Base-by-base conservation (phyloP, 495 filamentous ascomycete genomes). In the Penicillium fimorum region DNA sequence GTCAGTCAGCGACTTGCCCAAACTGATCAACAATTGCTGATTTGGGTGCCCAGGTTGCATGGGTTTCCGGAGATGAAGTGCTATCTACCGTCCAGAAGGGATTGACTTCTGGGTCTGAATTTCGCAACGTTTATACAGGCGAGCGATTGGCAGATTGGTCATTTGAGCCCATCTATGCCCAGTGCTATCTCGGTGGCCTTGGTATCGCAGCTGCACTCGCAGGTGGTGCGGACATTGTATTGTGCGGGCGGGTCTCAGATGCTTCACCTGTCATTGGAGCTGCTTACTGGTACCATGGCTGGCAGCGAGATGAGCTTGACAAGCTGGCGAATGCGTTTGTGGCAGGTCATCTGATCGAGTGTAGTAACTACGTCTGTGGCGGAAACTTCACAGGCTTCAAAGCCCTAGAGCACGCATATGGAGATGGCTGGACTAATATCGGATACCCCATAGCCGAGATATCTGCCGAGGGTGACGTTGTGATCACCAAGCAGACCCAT, bases 401-500 rank as follows among this genome's bases (percentile, higher is more conserved):
- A 35, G 32, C 52, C 0, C 53, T 80, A 27, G 71, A 80, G 48
- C 57, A 66, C 56, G 13, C 48, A 13, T 44, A 63, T 9, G 59
- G 71, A 1, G 70, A 62, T 41, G 56, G 59, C 20, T 79, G 77
- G 70, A 52, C 73, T 3, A 74, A 85, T 58, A 75, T 83, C 50
- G 81, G 79, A 15, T 84, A 78, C 55, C 80, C 81, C 6, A 82
- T 85, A 45, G 84, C 80, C n/a, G 83, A 83, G 56, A 80, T 85
- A 52, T 73, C 68, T 20, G 50, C 62, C 1, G 71, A 75, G 45
- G 83, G 82, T 6, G 61, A 69, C 3, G 76, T 75, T 22, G 63
- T 81, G 35, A 76, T 77, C 62, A 77, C 75, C 44, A 76, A 74
- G 57, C 75, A 77, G 45, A 60, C 60, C 3, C 60, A 70, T 50